Conservation (phyloP, 345 rosid species). For the Triadica sebifera region DNA sequence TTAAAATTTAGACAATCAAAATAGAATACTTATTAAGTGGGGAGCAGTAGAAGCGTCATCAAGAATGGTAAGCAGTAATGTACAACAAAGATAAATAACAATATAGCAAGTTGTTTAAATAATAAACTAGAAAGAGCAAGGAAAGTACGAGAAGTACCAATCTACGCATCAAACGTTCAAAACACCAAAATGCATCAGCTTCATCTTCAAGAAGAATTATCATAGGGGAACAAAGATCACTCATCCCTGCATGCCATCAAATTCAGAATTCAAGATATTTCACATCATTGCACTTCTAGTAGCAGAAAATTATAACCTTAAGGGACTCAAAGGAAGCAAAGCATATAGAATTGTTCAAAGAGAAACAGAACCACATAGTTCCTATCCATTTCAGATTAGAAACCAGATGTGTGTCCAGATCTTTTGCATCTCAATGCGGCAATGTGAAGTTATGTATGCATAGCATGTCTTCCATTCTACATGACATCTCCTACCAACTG, state of each 20-base stretch:
- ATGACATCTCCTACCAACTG: not conserved
- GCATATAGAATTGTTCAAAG: not conserved
- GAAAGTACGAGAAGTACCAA: slow-evolving; percentile 50
- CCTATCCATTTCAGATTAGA: slow-evolving; percentile 1
- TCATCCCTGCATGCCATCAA: slow-evolving; percentile 64
- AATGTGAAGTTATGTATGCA: not conserved
- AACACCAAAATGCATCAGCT: slow-evolving; percentile 99
- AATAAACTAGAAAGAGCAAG: not conserved
- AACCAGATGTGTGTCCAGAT: not conserved
- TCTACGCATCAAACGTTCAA: slow-evolving; percentile 94
- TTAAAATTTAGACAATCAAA: not conserved
- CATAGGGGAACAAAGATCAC: slow-evolving; percentile 99
- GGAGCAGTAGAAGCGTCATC: not conserved
- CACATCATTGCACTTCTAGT: not conserved
- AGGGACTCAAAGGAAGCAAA: slow-evolving; percentile 2
- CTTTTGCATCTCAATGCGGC: not conserved
- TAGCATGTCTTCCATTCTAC: not conserved
- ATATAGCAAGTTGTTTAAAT: not conserved
- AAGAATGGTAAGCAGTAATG: not conserved
- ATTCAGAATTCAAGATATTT: not conserved
- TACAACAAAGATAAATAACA: not conserved
- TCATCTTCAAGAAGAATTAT: slow-evolving; percentile 88
- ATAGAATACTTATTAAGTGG: not conserved
- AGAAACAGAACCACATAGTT: not conserved
- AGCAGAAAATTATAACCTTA: not conserved